phyloP scores from a whole-genome alignment of 2,329 filamentous ascomycete genomes.

The Fusarium solani-melongenae region DNA sequence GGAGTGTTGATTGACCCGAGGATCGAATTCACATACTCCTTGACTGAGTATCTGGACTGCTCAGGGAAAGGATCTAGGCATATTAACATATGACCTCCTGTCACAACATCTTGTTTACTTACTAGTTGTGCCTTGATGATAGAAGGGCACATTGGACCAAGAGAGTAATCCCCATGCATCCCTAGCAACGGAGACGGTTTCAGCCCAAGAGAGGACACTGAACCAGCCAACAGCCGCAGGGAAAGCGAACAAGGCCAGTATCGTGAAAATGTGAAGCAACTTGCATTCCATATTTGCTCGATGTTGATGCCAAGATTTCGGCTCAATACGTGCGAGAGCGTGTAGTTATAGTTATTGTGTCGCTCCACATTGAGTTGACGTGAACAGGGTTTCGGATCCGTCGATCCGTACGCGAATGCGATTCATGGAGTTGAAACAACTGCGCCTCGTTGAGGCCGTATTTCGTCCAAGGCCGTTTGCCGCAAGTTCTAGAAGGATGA shows the following conservation, averaged over 20 bases:
- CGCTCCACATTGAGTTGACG: neutral
- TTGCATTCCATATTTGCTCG: neutral
- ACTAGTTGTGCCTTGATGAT: neutral
- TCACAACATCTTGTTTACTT: neutral
- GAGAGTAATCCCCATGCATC: neutral
- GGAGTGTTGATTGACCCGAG: neutral
- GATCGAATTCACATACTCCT: neutral
- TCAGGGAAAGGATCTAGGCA: neutral
- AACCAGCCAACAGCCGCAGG: neutral
- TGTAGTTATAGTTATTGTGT: neutral
- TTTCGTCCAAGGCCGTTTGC: neutral
- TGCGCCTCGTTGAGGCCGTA: neutral
- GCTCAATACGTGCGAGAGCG: neutral
- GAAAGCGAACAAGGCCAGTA: neutral
- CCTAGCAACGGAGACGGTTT: neutral
- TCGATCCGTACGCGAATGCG: neutral
- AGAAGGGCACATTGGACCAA: neutral
- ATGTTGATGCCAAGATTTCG: neutral
- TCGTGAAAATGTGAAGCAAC: fast-evolving
- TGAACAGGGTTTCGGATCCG: neutral
- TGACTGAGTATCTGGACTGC: neutral
- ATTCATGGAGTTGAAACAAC: neutral
- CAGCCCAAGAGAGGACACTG: neutral
- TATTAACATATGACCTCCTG: neutral
- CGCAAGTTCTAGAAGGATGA: neutral